Evolutionary conservation across 257 asterid species (phyloP), one percentile per base, ranked within the genome.

Genomic region (Cynanchum wilfordii): DNA sequence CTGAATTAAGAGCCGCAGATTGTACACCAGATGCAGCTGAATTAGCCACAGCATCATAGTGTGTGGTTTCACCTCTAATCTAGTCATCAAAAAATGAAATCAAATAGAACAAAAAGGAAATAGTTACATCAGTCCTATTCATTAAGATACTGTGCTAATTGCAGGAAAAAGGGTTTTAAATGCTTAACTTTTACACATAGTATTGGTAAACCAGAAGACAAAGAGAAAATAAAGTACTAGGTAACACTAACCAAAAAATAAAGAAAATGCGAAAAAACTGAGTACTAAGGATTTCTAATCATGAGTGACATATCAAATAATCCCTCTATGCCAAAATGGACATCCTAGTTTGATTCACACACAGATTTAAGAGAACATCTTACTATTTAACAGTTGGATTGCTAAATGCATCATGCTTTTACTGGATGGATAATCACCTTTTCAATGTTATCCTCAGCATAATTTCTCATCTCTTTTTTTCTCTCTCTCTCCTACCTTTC

Each of bases 21-120:
- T 88, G 86, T 60, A 94, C 97, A 67, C 99, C 97, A 60, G 99
- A 94, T 59, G 97, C 92, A 73, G 97, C 93, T 68, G 99, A 89
- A 85, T 91, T 89, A 19, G 90, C 96, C 81, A 94, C 99, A 6
- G 96, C 93, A 89, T 94, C 99, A 70, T 94, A 94, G 78, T 94
- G 97, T 69, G 97, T 58, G 27, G 99, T 91, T 74, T 91, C 99
- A 12, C 99, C 99, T 85, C 92, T 83, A 78, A 94, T 57, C 96
- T 93, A 87, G 75, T 66, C 73, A 77, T 56, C 88, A 44, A 20
- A 72, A 80, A 73, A 52, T 65, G 51, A 38, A 73, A 38, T 62
- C 72, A 66, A 12, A 40, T 20, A 74, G 24, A 70, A 30, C 1
- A 66, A 64, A 67, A 12, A 3, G 62, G 17, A 74, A 74, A 22